A percentile compares a stretch with the other conserved stretches of the same genome.
These are phyloP conservation scores for Letharia lupina DNA, from an alignment of 495 filamentous ascomycete species.

Conservation along the genomic window DNA sequence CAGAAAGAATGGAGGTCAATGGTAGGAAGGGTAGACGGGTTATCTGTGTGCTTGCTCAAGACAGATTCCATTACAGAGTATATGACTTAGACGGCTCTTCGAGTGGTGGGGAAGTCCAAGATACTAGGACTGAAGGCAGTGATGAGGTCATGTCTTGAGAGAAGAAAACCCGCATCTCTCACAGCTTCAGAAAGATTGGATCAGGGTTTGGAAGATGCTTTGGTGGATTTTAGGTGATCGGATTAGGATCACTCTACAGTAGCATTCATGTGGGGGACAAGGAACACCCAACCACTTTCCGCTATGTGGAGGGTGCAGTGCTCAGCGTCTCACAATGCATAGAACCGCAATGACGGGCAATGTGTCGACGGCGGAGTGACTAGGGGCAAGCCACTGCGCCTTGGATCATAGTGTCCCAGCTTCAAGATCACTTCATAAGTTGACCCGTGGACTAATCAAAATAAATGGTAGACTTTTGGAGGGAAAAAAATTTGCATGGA, in stretches of 20 bases:
- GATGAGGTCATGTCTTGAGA: constrained; percentile 26
- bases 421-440: neutral
- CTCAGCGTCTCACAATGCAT: neutral
- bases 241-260: neutral
- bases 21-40: constrained; percentile 45
- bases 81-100: constrained; percentile 45
- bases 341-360: neutral
- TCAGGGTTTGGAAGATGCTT: neutral
- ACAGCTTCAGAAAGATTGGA: neutral
- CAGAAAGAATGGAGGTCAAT: constrained; percentile 45
- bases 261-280: neutral
- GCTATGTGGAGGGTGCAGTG: neutral
- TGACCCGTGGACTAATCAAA: neutral
- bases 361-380: neutral
- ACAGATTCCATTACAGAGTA: constrained; percentile 47
- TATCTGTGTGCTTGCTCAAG: constrained; percentile 48
- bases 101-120: constrained; percentile 28
- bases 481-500: neutral
- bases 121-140: constrained; percentile 26
- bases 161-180: neutral
- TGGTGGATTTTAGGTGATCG: neutral
- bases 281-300: neutral
- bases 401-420: neutral
- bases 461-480: neutral
- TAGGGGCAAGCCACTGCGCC: neutral